Percentiles rank a stretch among this genome's conserved stretches.
phyloP scores from a whole-genome alignment of 192 early-diverging fungal species.

The Allomyces javanicus region DNA sequence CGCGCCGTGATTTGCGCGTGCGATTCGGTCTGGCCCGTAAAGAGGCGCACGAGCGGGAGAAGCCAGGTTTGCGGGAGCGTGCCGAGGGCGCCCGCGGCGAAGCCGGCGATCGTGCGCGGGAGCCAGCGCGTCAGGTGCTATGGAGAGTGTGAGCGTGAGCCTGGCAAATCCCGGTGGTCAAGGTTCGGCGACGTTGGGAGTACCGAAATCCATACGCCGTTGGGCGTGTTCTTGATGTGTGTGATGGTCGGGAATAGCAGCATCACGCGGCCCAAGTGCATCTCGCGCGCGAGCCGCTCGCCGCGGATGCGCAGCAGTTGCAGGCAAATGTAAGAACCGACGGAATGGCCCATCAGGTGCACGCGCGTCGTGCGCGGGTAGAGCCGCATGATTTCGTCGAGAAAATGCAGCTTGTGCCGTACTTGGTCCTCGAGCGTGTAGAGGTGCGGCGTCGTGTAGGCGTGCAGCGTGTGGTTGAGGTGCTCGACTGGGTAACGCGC shows the following conservation, averaged over 20 bases:
- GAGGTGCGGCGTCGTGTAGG: constrained; percentile 11
- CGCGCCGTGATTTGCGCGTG: constrained; percentile 39
- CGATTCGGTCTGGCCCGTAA: constrained; percentile 9
- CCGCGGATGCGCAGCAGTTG: constrained; percentile 15
- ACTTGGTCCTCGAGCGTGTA: constrained; percentile 41
- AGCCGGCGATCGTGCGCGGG: constrained; percentile 9
- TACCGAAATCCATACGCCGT: constrained; percentile 27
- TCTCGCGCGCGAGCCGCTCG: constrained; percentile 39
- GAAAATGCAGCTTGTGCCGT: constrained; percentile 38
- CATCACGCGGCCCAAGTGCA: constrained; percentile 38
- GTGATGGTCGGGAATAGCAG: constrained; percentile 64
- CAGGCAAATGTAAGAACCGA: constrained; percentile 39
- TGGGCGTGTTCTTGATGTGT: constrained; percentile 52
- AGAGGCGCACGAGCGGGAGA: constrained; percentile 5
- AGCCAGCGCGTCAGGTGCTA: constrained; percentile 12
- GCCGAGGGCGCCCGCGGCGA: constrained; percentile 18
- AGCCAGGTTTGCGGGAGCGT: constrained; percentile 11
- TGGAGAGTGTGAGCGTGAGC: constrained; percentile 12
- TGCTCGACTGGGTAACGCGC: constrained; percentile 23
- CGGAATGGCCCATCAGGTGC: constrained; percentile 42
- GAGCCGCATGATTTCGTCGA: constrained; percentile 28
- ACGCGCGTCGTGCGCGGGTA: constrained; percentile 24
- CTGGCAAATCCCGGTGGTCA: constrained; percentile 3
- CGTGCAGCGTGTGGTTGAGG: constrained; percentile 31
- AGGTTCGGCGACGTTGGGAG: background rate